phyloP scores from a whole-genome alignment of 2,329 filamentous ascomycete species.

The Colletotrichum cordylinicola region DNA sequence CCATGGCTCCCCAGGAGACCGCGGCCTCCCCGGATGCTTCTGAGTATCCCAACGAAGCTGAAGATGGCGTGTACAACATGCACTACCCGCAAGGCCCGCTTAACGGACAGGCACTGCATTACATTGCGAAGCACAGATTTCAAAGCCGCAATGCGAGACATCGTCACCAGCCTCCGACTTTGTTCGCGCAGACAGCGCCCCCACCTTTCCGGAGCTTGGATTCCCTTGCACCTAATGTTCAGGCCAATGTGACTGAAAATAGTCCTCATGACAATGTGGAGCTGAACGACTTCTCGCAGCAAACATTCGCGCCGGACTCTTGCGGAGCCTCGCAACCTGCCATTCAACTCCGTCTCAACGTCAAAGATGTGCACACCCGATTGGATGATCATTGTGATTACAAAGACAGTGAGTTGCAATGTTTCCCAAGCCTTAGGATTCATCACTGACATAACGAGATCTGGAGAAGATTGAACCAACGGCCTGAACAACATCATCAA shows the following conservation, averaged over 20 bases:
- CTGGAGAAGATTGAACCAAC: too few species aligned
- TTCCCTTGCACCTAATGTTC: not conserved
- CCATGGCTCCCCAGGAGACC: not conserved
- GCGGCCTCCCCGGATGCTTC: not conserved
- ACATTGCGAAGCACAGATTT: not conserved
- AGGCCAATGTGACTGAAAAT: not conserved
- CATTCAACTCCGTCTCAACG: not conserved
- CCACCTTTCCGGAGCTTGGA: not conserved
- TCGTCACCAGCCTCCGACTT: not conserved
- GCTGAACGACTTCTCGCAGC: not conserved
- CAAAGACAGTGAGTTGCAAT: not conserved
- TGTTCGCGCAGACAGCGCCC: not conserved
- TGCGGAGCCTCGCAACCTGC: not conserved
- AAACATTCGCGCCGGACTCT: not conserved
- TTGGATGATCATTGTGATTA: not conserved
- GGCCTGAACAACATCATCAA: too few species aligned
- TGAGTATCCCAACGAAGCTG: not conserved
- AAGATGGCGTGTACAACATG: not conserved
- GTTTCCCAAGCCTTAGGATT: accelerated
- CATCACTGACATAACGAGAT: not conserved
- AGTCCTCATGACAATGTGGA: not conserved
- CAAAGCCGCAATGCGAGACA: not conserved
- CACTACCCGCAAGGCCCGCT: not conserved
- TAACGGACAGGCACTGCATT: not conserved
- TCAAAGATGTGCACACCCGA: not conserved